These are phyloP conservation scores for Candida rishiriensis DNA, from an alignment of 805 yeast genomes.

Conservation along the genomic window DNA sequence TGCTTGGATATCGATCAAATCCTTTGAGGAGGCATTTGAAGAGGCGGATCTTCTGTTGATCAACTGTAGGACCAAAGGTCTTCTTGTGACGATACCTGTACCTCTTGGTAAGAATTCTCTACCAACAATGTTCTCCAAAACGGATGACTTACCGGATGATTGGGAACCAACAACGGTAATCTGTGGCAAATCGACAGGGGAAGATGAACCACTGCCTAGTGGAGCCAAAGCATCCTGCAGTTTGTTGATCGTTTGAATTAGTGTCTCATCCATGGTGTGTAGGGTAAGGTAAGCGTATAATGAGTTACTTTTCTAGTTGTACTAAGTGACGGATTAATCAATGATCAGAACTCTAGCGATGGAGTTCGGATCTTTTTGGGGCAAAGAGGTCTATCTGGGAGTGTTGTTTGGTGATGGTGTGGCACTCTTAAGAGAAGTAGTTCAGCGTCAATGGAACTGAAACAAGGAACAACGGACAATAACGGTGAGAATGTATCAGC, in stretches of 20 bases:
- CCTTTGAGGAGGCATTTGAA: constrained; percentile 23
- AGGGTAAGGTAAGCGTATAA: neutral
- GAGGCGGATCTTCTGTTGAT: constrained; percentile 55
- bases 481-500: too few species aligned
- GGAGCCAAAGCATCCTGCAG: constrained; percentile 97
- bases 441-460: too few species aligned
- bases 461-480: too few species aligned
- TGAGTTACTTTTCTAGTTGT: neutral
- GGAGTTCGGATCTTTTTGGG: too few species aligned
- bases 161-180: constrained; percentile 95
- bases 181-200: constrained; percentile 92
- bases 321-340: too few species aligned
- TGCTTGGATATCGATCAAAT: constrained; percentile 41
- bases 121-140: constrained; percentile 85
- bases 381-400: too few species aligned
- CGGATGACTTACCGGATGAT: constrained; percentile 85
- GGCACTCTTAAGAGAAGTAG: too few species aligned
- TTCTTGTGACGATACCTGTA: constrained; percentile 86
- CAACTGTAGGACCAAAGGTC: constrained; percentile 80
- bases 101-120: constrained; percentile 90
- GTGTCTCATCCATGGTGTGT: constrained; percentile 61
- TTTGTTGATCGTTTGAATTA: constrained; percentile 82
- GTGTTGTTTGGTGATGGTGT: too few species aligned
- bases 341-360: too few species aligned
- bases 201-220: constrained; percentile 80